Conservation (phyloP, 2,329 filamentous ascomycete genomes). For the Sclerotiophoma versabilis region DNA sequence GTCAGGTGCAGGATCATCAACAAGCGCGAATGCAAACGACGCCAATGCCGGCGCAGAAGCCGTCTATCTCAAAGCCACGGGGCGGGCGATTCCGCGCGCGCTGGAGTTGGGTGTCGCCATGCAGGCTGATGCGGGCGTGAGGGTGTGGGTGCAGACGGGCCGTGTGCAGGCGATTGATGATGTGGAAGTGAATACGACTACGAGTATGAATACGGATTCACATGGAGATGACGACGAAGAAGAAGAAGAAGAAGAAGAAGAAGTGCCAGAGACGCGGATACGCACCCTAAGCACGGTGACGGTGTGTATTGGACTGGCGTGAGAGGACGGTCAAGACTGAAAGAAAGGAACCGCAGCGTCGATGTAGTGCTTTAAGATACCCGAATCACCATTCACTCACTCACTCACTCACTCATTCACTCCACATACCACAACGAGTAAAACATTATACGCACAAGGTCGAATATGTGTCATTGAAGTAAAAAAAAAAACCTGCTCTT, state of each 20-base stretch:
- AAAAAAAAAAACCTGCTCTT: slow-evolving; percentile 2
- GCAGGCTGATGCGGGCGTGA: slow-evolving; percentile 65
- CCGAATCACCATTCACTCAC: too few species aligned
- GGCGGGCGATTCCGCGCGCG: slow-evolving; percentile 70
- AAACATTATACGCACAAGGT: too few species aligned
- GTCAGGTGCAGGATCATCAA: too few species aligned
- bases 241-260: slow-evolving; percentile 34
- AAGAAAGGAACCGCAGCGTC: too few species aligned
- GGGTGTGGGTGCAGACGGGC: slow-evolving; percentile 66
- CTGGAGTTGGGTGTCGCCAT: slow-evolving; percentile 71
- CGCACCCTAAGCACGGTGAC: slow-evolving; percentile 43
- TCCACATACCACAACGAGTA: too few species aligned
- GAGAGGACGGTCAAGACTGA: too few species aligned
- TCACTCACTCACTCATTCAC: too few species aligned
- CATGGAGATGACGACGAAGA: neutral
- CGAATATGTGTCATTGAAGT: slow-evolving; percentile 48
- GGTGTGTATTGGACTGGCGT: slow-evolving; percentile 41
- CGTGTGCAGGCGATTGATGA: slow-evolving; percentile 74
- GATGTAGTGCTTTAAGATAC: too few species aligned
- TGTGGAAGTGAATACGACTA: slow-evolving; percentile 54
- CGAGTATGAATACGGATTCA: too few species aligned
- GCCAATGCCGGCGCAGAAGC: too few species aligned
- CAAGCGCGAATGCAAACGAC: too few species aligned
- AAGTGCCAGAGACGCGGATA: slow-evolving; percentile 53
- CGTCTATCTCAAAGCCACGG: slow-evolving; percentile 69